Percentiles rank a stretch among this genome's conserved stretches.
Evolutionary conservation across 2,329 filamentous ascomycete species (phyloP).

Genomic region (Arthrobotrys musiformis): DNA sequence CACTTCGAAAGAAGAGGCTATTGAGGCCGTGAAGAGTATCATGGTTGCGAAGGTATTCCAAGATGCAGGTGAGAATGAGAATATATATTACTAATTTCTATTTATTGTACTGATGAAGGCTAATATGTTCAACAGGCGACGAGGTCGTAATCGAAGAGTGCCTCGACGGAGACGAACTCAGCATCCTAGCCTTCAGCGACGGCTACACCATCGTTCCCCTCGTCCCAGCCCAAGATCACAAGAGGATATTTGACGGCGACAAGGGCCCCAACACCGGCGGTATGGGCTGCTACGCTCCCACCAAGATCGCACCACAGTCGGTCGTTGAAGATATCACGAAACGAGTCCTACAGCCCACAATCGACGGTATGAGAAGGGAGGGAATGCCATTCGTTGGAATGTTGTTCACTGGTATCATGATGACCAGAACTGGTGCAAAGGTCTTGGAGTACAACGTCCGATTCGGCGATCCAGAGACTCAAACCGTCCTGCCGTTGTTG

Average conservation of each 20-base stretch:
- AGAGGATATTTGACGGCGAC: conserved; percentile 91
- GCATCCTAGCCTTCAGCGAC: conserved; percentile 90
- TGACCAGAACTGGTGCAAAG: conserved; percentile 81
- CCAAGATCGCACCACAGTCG: conserved; percentile 78
- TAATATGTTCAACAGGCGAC: conserved; percentile 65
- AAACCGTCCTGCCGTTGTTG: conserved; percentile 83
- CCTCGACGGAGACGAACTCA: conserved; percentile 88
- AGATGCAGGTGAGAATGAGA: conserved; percentile 68
- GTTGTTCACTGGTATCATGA: conserved; percentile 92
- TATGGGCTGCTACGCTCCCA: conserved; percentile 98
- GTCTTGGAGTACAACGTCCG: conserved; percentile 93
- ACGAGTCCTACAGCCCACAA: conserved; percentile 86
- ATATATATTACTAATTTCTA: background rate
- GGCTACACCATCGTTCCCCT: conserved; percentile 84
- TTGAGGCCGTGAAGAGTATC: conserved; percentile 82
- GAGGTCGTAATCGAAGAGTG: conserved; percentile 97
- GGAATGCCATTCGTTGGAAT: conserved; percentile 77
- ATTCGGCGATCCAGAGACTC: conserved; percentile 91
- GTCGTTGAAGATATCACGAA: conserved; percentile 81
- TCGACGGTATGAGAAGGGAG: conserved; percentile 87
- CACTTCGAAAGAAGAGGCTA: conserved; percentile 81
- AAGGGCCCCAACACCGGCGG: conserved; percentile 93
- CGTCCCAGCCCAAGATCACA: conserved; percentile 95
- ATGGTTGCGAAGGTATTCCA: conserved; percentile 92
- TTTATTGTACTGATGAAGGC: background rate